These are phyloP conservation scores for Plantago elongata DNA, from an alignment of 257 asterid species.

Conservation along the genomic window DNA sequence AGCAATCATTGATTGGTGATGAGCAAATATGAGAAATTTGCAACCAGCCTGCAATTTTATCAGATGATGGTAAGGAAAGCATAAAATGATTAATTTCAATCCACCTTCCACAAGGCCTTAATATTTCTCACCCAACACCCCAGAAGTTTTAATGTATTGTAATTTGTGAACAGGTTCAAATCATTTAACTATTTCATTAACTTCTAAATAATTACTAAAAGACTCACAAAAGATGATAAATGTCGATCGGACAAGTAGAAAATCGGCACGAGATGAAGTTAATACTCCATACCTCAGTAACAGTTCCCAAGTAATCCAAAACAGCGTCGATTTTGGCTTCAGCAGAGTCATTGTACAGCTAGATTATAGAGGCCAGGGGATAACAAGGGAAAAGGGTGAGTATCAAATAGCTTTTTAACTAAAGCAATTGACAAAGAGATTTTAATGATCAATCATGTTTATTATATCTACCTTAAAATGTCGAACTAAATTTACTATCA, in stretches of 20 bases:
- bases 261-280: conserved; percentile 10
- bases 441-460: conserved; percentile 1
- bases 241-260: not conserved
- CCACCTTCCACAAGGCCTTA: not conserved
- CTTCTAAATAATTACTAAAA: not conserved
- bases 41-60: conserved; percentile 73
- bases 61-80: conserved; percentile 13
- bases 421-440: conserved; percentile 16
- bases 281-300: conserved; percentile 57
- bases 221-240: not conserved
- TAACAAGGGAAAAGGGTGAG: not conserved
- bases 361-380: conserved; percentile 20
- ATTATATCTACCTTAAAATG: no score
- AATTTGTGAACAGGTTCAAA: not conserved
- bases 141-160: no score
- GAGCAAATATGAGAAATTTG: conserved; percentile 89
- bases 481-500: no score
- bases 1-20: conserved; percentile 81
- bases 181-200: not conserved
- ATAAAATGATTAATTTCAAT: not conserved
- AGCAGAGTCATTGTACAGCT: conserved; percentile 79
- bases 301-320: conserved; percentile 83
- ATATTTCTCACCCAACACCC: no score
- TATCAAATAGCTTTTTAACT: not conserved
- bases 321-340: conserved; percentile 92